Percentiles rank a stretch among this genome's conserved stretches.
phyloP scores from a whole-genome alignment of 129 eudicot genomes.

The Pulicaria dysenterica region DNA sequence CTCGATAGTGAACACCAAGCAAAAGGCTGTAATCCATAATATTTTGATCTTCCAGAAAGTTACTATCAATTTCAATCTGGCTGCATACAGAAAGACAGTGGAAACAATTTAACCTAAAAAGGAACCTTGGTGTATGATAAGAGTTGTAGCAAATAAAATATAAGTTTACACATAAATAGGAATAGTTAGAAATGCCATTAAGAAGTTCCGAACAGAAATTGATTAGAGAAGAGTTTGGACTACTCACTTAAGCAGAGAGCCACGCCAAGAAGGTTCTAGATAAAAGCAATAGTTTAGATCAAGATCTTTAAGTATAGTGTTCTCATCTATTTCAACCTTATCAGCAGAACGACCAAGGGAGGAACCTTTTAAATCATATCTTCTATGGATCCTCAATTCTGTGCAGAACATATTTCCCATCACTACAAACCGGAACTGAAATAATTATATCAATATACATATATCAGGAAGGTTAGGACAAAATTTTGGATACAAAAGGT shows the following conservation, averaged over 20 bases:
- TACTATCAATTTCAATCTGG: constrained; percentile 89
- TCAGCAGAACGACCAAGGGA: constrained; percentile 90
- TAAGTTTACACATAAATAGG: too few relatives aligned
- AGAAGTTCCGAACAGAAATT: too few relatives aligned
- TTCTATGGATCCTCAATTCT: constrained; percentile 89
- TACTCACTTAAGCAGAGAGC: constrained; percentile 71
- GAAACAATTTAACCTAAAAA: constrained; percentile 5
- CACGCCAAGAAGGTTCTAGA: constrained; percentile 93
- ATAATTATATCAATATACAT: constrained; percentile 5
- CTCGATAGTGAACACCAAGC: constrained; percentile 95
- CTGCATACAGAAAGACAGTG: constrained; percentile 46
- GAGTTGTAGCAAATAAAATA: not conserved
- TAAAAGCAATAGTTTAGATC: constrained; percentile 87
- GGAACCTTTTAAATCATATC: constrained; percentile 93
- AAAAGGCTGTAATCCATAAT: constrained; percentile 98
- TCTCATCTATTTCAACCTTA: constrained; percentile 89
- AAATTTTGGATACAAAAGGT: not conserved
- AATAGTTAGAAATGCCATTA: too few relatives aligned
- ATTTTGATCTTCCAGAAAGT: constrained; percentile 83
- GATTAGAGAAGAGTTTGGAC: constrained; percentile 3
- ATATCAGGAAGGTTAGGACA: constrained; percentile 6
- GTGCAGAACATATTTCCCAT: constrained; percentile 99
- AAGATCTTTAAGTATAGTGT: constrained; percentile 92
- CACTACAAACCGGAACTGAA: constrained; percentile 95
- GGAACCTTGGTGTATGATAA: not conserved